Evolutionary conservation across 192 early-diverging fungal genomes (phyloP), one percentile per base, ranked within the genome.

Genomic region (Backusella circina): DNA sequence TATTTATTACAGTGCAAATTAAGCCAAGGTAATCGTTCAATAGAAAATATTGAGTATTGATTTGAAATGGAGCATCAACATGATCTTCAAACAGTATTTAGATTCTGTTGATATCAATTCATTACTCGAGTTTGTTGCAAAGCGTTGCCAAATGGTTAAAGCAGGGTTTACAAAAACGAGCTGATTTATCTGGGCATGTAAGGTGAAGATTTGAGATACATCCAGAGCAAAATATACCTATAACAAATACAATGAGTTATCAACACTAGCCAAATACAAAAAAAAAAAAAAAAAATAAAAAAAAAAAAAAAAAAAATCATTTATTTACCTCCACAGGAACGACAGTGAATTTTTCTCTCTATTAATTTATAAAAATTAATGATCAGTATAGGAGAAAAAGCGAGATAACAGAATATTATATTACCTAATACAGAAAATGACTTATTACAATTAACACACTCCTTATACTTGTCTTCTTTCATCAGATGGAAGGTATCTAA

Each of bases 331-430:
- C 86, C 86, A 47, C 86, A 89, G 9, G 86, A 83, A 32, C 80
- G 85, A 67, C 88, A 89, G 70, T 83, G 81, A 39, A 80, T 77
- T 50, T 83, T 78, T 18, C 88, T 79, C 54, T 89, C 88, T 83
- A 74, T 32, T 37, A 32, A 69, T 64, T 36, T 57, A 26, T n/a
- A 32, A 54, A 12, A 69, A 37, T 64, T 41, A 31, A 30, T 54
- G 18, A 21, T 54, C 21, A 54, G 21, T 7, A 21, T 51, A 51
- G 50, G 50, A 23, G 37, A 61, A 54, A 39, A 26, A 41, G 8
- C 47, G 38, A 71, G 47, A 33, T n/a, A n/a, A n/a, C 23, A 30
- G 51, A 5, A 15, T 13, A 41, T 30, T 70, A 36, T 23, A 32
- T 75, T 72, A 80, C 82, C 82, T 44, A 89, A 73, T 37, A 89